A percentile compares a stretch with the other conserved stretches of the same genome.
Evolutionary conservation across 768 basidiomycete genomes (phyloP).

Genomic region (Trametes gibbosa): DNA sequence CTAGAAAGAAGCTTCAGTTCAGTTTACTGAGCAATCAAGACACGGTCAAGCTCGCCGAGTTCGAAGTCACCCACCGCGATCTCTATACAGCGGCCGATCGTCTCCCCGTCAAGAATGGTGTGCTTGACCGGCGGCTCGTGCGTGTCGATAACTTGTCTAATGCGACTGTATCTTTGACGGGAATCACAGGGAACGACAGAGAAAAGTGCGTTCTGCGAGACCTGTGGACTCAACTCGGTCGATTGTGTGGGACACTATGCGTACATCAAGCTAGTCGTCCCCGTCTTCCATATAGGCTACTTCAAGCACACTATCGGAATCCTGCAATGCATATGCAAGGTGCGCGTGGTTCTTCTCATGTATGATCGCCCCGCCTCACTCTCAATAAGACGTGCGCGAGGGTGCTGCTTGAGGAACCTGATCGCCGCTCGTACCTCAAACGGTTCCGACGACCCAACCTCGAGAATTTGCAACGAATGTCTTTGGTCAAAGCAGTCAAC

Average conservation of each 20-base stretch:
- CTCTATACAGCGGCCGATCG: constrained; percentile 84
- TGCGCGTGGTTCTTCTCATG: constrained; percentile 31
- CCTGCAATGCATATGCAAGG: constrained; percentile 97
- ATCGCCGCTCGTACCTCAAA: constrained; percentile 79
- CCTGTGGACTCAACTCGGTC: constrained; percentile 86
- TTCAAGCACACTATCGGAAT: constrained; percentile 94
- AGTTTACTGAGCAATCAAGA: constrained; percentile 92
- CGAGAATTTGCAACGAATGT: constrained; percentile 88
- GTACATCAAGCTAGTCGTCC: constrained; percentile 94
- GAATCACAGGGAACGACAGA: constrained; percentile 82
- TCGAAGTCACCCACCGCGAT: constrained; percentile 91
- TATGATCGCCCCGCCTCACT: not conserved
- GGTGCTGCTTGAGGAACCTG: constrained; percentile 83
- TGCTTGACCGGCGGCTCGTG: constrained; percentile 88
- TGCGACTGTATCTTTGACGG: not conserved
- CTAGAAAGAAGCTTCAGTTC: constrained; percentile 94
- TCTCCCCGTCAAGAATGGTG: constrained; percentile 86
- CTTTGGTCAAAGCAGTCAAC: constrained; percentile 82
- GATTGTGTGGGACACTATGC: constrained; percentile 99
- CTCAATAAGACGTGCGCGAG: constrained; percentile 77
- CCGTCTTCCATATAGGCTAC: constrained; percentile 98
- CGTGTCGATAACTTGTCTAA: not conserved
- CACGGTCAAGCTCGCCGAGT: constrained; percentile 93
- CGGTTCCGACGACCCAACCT: constrained; percentile 89
- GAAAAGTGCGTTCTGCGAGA: constrained; percentile 90